Base-by-base conservation (phyloP, 2,329 filamentous ascomycete genomes). In the Sclerotinia borealis region DNA sequence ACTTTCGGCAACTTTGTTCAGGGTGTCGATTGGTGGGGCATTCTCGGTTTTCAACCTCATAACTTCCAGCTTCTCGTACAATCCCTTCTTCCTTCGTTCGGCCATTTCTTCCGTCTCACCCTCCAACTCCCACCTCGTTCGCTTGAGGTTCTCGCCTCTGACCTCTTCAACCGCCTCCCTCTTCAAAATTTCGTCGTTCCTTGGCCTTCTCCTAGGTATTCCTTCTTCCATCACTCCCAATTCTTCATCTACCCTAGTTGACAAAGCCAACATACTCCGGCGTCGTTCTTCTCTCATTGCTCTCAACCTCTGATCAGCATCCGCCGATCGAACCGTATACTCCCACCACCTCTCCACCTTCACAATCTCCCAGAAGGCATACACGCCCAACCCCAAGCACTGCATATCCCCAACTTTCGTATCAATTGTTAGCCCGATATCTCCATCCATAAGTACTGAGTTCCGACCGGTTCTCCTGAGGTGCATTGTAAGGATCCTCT, bases 261-360 rank as follows among this genome's bases (percentile, higher is more conserved):
- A n/a, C 3, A 5, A 3, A 29, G 13, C 4, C 13, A 13, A 13
- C 3, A 4, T 11, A 15, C 11, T 2, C 2, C 13, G 2, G 8
- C 6, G 3, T 19, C 25, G 7, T 10, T 17, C 19, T 25, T 34
- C 39, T 22, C 7, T 11, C n/a, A 7, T 34, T 29, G 2, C 2
- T n/a, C 13, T 3, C 19, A 17, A 25, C 3, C 13, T 19, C 13
- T 25, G 19, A 22, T 34, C 2, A 9, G 11, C 2, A 25, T 8
- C 9, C 4, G n/a, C 22, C n/a, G 39, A n/a, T 10, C 13, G n/a
- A 25, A 56, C 54, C 8, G 13, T 56, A 45, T 45, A 56, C 54
- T 56, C 54, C 54, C 54, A 56, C 54, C 54, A 56, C 19, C n/a
- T 45, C 19, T 45, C 54, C 29, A 56, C 19, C 27, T 34, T 56